Evolutionary conservation across 2,329 filamentous ascomycete species (phyloP), one percentile per base, ranked within the genome.

Genomic region (Venturia oleaginea): DNA sequence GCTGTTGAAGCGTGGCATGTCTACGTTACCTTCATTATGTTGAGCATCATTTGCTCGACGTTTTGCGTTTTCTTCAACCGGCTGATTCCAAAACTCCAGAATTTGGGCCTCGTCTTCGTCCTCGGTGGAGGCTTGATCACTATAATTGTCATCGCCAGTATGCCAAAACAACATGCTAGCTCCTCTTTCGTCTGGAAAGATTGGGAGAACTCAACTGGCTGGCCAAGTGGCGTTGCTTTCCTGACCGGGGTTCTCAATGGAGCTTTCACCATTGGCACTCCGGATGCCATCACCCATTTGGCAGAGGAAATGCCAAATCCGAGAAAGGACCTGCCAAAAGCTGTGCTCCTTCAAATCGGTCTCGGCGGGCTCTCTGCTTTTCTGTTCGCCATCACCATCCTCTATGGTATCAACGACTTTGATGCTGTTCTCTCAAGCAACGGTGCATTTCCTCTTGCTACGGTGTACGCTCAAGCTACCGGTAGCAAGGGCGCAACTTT

Each of bases 171-270:
- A 81, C 81, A 79, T 66, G 78, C 77, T 5, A 71, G 69, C 0
- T 74, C 72, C 22, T 68, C 67, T 0, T 80, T 79, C 63, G 78
- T 81, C 0, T 81, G 77, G 78, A 71, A 69, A 13, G 75, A 80
- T 5, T 81, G 77, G 74, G 46, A 62, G 61, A 81, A 81, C 64
- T 70, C 75, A 63, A 78, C 79, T 0, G 79, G 79, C 0, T 81
- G 76, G 68, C 68, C 67, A 0, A 81, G 76, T 62, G 84, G 84
- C 19, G 82, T 88, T n/a, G 84, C 85, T 2, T 88, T 89, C 67
- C 75, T 87, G 32, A 76, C 83, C 0, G 86, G 86, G 22, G 86
- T 88, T 72, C 77, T 89, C 30, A 90, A 90, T 69, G 87, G 86
- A 13, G 87, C 87, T 3, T 90, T 84, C 71, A 83, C 84, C 55